Evolutionary conservation across 805 yeast genomes (phyloP).

Genomic region (Vanderwaltozyma polyspora): DNA sequence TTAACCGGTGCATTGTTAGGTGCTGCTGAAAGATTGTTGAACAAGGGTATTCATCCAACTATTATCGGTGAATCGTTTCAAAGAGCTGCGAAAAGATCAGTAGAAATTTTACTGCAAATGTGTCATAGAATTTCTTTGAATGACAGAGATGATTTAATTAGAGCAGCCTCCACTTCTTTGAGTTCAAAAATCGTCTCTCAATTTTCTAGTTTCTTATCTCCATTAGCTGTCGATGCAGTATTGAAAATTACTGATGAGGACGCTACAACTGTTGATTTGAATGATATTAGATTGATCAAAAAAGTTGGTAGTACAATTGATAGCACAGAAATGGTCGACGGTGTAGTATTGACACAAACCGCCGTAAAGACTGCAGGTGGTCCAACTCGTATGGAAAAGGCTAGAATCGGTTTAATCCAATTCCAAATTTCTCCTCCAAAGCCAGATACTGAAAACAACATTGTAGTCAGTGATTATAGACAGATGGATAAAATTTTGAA

Average conservation of each 20-base stretch:
- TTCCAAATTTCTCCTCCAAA: conserved; percentile 94
- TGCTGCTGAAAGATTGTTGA: conserved; percentile 85
- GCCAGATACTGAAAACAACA: conserved; percentile 95
- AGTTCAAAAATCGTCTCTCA: conserved; percentile 94
- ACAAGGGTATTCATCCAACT: conserved; percentile 91
- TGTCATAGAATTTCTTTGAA: conserved; percentile 64
- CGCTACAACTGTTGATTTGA: conserved; percentile 65
- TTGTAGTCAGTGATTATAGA: conserved; percentile 93
- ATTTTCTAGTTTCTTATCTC: conserved; percentile 74
- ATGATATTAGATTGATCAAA: conserved; percentile 80
- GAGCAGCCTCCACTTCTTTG: conserved; percentile 91
- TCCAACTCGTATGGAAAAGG: conserved; percentile 89
- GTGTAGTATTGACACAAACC: conserved; percentile 86
- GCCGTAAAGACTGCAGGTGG: conserved; percentile 90
- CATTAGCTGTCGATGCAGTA: conserved; percentile 90
- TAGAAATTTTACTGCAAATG: conserved; percentile 76
- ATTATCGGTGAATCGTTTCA: conserved; percentile 89
- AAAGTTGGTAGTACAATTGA: conserved; percentile 97
- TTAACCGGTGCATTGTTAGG: conserved; percentile 88
- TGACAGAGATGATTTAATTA: conserved; percentile 73
- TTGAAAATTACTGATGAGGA: conserved; percentile 56
- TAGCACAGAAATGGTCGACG: conserved; percentile 86
- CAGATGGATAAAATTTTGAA: conserved; percentile 98
- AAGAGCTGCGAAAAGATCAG: conserved; percentile 74
- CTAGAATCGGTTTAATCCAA: conserved; percentile 79